phyloP scores from a whole-genome alignment of 2,329 filamentous ascomycete species.

The Sordariomycetes sp. region DNA sequence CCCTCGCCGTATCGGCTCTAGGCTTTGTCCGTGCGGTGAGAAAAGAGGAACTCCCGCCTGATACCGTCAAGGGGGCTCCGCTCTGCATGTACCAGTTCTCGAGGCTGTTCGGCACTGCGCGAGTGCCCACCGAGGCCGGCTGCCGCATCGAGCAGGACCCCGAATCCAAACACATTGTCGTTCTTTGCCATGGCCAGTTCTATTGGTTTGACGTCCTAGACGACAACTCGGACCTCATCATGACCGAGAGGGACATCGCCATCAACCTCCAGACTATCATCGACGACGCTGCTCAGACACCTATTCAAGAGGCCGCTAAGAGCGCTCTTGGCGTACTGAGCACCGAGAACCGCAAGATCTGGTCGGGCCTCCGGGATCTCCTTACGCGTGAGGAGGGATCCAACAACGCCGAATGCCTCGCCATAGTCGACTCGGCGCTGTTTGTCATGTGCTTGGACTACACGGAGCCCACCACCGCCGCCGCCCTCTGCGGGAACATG shows the following conservation, averaged over 20 bases:
- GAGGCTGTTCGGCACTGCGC: constrained; percentile 84
- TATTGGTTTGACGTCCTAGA: constrained; percentile 99
- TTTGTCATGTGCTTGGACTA: constrained; percentile 92
- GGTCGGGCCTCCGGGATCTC: constrained; percentile 84
- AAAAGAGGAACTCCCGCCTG: constrained; percentile 84
- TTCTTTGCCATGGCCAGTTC: constrained; percentile 89
- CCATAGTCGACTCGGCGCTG: constrained; percentile 86
- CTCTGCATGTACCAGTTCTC: constrained; percentile 99
- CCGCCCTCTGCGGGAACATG: constrained; percentile 95
- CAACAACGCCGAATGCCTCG: constrained; percentile 93
- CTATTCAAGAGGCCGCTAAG: constrained; percentile 92
- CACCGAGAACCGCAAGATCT: constrained; percentile 92
- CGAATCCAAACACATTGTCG: constrained; percentile 83
- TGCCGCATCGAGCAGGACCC: constrained; percentile 95
- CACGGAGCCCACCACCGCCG: constrained; percentile 69
- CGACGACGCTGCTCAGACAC: constrained; percentile 79
- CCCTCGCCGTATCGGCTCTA: constrained; percentile 78
- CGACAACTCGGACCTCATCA: constrained; percentile 88
- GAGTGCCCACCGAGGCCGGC: constrained; percentile 86
- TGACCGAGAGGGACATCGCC: constrained; percentile 89
- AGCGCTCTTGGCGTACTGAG: constrained; percentile 86
- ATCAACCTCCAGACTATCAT: constrained; percentile 88
- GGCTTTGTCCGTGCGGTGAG: constrained; percentile 89
- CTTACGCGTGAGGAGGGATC: constrained; percentile 77
- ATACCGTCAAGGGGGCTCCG: constrained; percentile 72